Conservation (phyloP, 176 grass and related monocot species). For the Pontederia crassipes region DNA sequence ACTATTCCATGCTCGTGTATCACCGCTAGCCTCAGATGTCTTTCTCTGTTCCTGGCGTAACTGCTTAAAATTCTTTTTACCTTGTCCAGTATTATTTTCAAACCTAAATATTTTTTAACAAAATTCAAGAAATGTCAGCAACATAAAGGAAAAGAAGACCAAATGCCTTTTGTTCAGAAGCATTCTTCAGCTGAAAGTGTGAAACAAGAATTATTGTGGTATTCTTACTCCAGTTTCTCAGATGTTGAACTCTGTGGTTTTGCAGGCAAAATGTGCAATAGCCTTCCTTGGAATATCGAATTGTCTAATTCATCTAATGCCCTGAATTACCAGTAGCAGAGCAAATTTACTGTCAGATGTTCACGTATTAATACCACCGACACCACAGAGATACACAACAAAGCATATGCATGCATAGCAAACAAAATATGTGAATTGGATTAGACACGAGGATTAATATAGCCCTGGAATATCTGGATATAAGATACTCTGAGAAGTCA, state of each 20-base stretch:
- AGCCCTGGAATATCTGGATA: no score
- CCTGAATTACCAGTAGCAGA: constrained; percentile 27
- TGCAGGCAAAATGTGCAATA: constrained; percentile 72
- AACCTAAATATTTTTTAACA: constrained; percentile 27
- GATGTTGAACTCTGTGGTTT: constrained; percentile 48
- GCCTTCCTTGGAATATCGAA: constrained; percentile 85
- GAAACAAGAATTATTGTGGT: constrained; percentile 6
- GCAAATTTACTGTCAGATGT: not conserved
- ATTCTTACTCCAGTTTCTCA: constrained; percentile 69
- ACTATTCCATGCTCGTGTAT: constrained; percentile 87
- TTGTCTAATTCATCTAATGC: constrained; percentile 92
- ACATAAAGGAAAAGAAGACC: not conserved
- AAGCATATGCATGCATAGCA: no score
- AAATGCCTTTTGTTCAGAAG: not conserved
- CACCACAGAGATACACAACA: no score
- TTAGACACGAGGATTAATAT: no score
- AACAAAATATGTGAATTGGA: no score
- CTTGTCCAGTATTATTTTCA: constrained; percentile 27
- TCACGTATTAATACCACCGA: no score
- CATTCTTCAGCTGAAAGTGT: not conserved
- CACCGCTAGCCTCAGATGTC: constrained; percentile 71
- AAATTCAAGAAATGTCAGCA: constrained; percentile 16
- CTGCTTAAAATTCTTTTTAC: constrained; percentile 79
- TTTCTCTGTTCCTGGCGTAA: constrained; percentile 72
- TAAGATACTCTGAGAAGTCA: no score